Evolutionary conservation across 768 basidiomycete genomes (phyloP), one percentile per base, ranked within the genome.

Genomic region (Gloeophyllum trabeum): DNA sequence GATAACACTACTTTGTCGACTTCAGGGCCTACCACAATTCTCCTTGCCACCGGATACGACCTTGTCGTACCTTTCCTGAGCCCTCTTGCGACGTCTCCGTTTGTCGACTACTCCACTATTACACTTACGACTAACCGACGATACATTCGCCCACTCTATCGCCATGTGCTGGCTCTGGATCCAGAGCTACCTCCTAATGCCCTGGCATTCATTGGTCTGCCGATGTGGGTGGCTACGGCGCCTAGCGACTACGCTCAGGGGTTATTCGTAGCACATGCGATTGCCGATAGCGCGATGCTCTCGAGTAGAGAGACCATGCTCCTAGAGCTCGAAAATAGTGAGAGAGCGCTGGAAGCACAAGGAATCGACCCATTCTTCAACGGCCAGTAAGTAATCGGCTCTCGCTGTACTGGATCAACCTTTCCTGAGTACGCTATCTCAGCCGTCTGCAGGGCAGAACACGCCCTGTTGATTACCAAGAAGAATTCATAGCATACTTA

Each of bases 11-110:
- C n/a, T n/a, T n/a, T n/a, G n/a, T 44, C 51, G 1, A 43, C 63
- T 3, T 28, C 44, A 14, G 59, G 64, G 28, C 64, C 72, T 21
- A 71, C 76, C 45, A 49, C 62, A 4, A 57, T 80, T 25, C 49
- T 79, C 21, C 65, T 77, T 12, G 74, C 58, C 0, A 79, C 75
- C 0, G 77, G 78, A 5, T 79, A 79, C 50, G 62, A 75, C 43
- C 46, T 70, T 39, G 62, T 61, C 19, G 59, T 75, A 5, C 75
- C 75, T 0, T 78, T 79, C 65, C 55, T 69, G 22, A 47, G 50
- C 37, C n/a, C n/a, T n/a, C n/a, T n/a, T n/a, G n/a, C n/a, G n/a
- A 10, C 36, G 19, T 30, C 28, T n/a, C 7, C 28, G 10, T 16
- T 30, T 16, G 10, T 30, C 10, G 28, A 30, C 7, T 7, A 7